Conservation (phyloP, 306 rosid species). For the Canavalia ensiformis region DNA sequence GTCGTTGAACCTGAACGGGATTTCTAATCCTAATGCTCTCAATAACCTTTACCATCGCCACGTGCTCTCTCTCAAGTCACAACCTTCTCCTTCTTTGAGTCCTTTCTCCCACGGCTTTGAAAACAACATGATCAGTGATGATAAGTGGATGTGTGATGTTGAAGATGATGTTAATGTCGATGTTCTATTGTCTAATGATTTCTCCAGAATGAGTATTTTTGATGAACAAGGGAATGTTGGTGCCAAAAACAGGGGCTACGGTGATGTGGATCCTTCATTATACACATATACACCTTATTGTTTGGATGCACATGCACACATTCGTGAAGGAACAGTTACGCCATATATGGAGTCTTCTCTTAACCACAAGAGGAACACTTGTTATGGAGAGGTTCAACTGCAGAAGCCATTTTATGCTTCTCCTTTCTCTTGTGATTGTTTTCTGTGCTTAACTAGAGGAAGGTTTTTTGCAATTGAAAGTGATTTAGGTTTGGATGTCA, state of each 20-base stretch:
- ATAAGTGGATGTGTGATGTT: background rate
- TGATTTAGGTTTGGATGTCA: background rate
- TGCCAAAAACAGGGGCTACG: constrained; percentile 39
- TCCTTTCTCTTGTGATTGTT: constrained; percentile 35
- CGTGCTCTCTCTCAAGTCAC: constrained; percentile 16
- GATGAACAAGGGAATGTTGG: constrained; percentile 44
- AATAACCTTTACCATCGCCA: constrained; percentile 25
- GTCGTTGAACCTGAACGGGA: constrained; percentile 30
- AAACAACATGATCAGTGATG: background rate
- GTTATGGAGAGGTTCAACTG: constrained; percentile 35
- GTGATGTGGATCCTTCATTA: background rate
- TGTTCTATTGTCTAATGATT: constrained; percentile 49
- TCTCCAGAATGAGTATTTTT: constrained; percentile 50
- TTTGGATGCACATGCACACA: constrained; percentile 24
- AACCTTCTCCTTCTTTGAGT: constrained; percentile 24
- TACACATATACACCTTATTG: constrained; percentile 5
- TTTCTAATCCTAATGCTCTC: constrained; percentile 18
- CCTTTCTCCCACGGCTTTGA: constrained; percentile 46
- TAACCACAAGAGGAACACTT: constrained; percentile 38
- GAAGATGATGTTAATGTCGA: constrained; percentile 6
- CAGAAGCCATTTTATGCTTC: constrained; percentile 39
- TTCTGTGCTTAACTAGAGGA: background rate
- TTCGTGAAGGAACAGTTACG: constrained; percentile 34
- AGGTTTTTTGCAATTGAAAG: constrained; percentile 37
- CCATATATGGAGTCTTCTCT: constrained; percentile 20